Evolutionary conservation across 352 stramenopile genomes (phyloP).

Genomic region (Pythium coloratum): DNA sequence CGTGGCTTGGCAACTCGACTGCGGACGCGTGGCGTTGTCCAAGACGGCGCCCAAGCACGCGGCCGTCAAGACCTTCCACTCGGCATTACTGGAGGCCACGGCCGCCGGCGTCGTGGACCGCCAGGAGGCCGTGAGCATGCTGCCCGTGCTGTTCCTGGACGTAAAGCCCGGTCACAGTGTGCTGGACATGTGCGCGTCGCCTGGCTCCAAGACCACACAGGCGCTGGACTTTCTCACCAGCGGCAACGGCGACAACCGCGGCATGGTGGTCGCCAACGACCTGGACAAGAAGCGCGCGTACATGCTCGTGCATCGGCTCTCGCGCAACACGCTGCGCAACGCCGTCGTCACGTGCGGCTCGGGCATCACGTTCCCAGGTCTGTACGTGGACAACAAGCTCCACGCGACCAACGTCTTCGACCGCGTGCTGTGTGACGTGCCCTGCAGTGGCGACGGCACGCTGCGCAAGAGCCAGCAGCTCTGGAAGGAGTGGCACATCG

Average conservation of each 20-base stretch:
- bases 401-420: conserved; percentile 93
- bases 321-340: conserved; percentile 75
- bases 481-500: conserved; percentile 94
- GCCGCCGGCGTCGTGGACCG: conserved; percentile 92
- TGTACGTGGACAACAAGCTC: conserved; percentile 59
- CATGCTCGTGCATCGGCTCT: conserved; percentile 96
- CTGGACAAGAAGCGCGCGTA: conserved; percentile 96
- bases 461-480: conserved; percentile 96
- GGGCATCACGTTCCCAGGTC: conserved; percentile 92
- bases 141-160: conserved; percentile 97
- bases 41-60: conserved; percentile 81
- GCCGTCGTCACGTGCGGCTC: conserved; percentile 93
- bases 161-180: conserved; percentile 84
- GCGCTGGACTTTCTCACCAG: conserved; percentile 89
- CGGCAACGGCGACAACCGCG: conserved; percentile 14
- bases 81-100: conserved; percentile 92
- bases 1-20: conserved; percentile 84
- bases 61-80: conserved; percentile 89
- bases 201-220: conserved; percentile 98
- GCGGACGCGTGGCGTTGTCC: conserved; percentile 76
- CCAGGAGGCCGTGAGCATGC: conserved; percentile 98
- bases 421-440: conserved; percentile 97
- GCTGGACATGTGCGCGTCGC: conserved; percentile 93
- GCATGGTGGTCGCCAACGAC: conserved; percentile 96
- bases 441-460: conserved; percentile 98